Conservation (phyloP, 1,139 yeast genomes). For the Taphrina confusa region DNA sequence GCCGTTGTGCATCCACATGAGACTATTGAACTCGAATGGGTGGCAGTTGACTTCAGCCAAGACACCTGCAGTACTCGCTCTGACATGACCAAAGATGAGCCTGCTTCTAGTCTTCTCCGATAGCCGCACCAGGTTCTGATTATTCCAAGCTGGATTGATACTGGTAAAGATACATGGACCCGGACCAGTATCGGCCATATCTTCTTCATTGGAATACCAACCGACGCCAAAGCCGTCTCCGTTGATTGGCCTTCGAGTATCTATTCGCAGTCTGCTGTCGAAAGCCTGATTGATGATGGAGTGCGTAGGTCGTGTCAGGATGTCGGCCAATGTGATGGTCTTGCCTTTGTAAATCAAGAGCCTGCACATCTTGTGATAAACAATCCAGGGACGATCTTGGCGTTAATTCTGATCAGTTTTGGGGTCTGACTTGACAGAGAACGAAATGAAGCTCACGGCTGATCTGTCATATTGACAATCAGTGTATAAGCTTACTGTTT, state of each 20-base stretch:
- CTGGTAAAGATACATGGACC: constrained; percentile 88
- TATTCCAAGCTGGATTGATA: constrained; percentile 96
- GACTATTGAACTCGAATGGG: constrained; percentile 54
- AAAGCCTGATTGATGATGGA: constrained; percentile 62
- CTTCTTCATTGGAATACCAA: constrained; percentile 63
- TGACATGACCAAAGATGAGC: constrained; percentile 88
- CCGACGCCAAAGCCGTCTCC: constrained; percentile 99
- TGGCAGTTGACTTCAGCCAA: constrained; percentile 93
- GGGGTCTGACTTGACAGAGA: too few species aligned
- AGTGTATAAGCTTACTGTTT: too few species aligned
- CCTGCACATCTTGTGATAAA: too few species aligned
- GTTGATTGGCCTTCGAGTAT: constrained; percentile 81
- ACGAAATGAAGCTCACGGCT: too few species aligned
- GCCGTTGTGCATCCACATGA: constrained; percentile 53
- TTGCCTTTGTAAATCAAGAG: constrained; percentile 34
- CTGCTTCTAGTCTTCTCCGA: constrained; percentile 84
- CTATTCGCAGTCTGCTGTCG: constrained; percentile 83
- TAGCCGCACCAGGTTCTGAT: constrained; percentile 78
- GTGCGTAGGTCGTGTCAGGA: constrained; percentile 29
- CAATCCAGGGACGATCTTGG: too few species aligned
- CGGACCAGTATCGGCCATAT: constrained; percentile 55
- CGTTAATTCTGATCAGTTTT: too few species aligned
- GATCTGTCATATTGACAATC: too few species aligned
- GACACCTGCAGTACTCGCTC: constrained; percentile 95
- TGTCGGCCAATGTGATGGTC: constrained; percentile 27